Evolutionary conservation across 2,329 filamentous ascomycete genomes (phyloP).

Genomic region (Aspergillus sp.): DNA sequence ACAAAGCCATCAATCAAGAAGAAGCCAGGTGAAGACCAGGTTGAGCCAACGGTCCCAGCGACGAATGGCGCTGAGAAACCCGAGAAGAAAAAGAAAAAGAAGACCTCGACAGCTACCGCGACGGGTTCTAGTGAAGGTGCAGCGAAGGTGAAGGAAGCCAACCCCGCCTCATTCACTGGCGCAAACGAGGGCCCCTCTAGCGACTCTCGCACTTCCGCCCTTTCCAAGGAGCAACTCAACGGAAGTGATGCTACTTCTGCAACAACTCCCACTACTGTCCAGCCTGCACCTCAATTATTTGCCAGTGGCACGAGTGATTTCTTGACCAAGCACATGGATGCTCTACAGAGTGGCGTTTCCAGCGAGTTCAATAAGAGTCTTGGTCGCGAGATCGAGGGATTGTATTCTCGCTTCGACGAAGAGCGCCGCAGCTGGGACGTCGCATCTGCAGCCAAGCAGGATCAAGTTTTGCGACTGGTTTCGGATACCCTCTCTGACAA

Average conservation of each 20-base stretch:
- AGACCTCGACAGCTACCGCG: slow-evolving; percentile 24
- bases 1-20: slow-evolving; percentile 39
- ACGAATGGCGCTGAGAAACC: slow-evolving; percentile 47
- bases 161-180: slow-evolving; percentile 11
- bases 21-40: slow-evolving; percentile 33
- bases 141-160: slow-evolving; percentile 41
- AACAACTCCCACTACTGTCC: neutral
- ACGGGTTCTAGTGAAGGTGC: slow-evolving; percentile 37
- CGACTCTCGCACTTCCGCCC: slow-evolving; percentile 5
- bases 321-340: slow-evolving; percentile 58
- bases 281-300: slow-evolving; percentile 4
- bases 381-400: slow-evolving; percentile 47
- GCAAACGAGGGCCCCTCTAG: slow-evolving; percentile 8
- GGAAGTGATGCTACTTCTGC: slow-evolving; percentile 4
- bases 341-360: slow-evolving; percentile 44
- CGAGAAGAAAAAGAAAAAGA: slow-evolving; percentile 70
- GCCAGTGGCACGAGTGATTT: slow-evolving; percentile 49
- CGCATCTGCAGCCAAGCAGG: slow-evolving; percentile 60
- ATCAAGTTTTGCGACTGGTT: slow-evolving; percentile 63
- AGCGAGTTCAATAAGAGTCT: slow-evolving; percentile 45
- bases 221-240: slow-evolving; percentile 5
- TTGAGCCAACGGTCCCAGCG: slow-evolving; percentile 11
- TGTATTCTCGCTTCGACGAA: slow-evolving; percentile 61
- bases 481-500: slow-evolving; percentile 66
- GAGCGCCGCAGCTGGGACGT: slow-evolving; percentile 64